These are phyloP conservation scores for Aspergillus felis DNA, from an alignment of 2,329 filamentous ascomycete genomes.

Conservation along the genomic window DNA sequence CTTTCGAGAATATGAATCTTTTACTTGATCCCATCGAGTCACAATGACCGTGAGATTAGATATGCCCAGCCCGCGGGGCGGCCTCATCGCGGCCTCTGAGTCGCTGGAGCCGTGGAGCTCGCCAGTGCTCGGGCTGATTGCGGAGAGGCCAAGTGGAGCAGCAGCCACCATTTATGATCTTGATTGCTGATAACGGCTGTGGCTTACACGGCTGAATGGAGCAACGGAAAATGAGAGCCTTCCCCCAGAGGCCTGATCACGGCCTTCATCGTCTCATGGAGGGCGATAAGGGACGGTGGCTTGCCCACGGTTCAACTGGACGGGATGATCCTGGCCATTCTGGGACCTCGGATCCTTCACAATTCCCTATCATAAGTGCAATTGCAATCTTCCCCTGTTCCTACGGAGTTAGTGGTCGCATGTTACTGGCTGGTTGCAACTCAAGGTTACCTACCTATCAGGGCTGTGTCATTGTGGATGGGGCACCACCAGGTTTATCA, in stretches of 20 bases:
- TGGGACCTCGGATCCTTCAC: background rate
- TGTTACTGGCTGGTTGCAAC: background rate
- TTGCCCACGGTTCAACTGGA: background rate
- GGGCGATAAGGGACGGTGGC: background rate
- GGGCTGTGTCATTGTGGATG: background rate
- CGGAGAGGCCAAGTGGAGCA: conserved; percentile 18
- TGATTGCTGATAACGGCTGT: conserved; percentile 21
- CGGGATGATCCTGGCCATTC: background rate
- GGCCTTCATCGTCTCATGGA: background rate
- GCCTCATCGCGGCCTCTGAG: conserved; percentile 1
- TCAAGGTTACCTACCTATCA: background rate
- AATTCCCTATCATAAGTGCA: background rate
- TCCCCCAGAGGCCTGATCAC: background rate
- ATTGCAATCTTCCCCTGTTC: background rate
- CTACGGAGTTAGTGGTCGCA: background rate
- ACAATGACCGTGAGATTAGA: conserved; percentile 18
- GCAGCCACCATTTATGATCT: background rate
- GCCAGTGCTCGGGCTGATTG: conserved; percentile 7
- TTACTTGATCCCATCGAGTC: conserved; percentile 39
- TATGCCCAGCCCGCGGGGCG: conserved; percentile 14
- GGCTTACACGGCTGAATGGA: conserved; percentile 20
- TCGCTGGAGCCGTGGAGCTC: conserved; percentile 1
- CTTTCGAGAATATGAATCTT: conserved; percentile 14
- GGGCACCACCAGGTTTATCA: background rate
- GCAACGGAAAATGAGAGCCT: conserved; percentile 17